A percentile compares a stretch with the other conserved stretches of the same genome.
phyloP scores from a whole-genome alignment of 192 early-diverging fungal species.

The Gonapodya sp. region DNA sequence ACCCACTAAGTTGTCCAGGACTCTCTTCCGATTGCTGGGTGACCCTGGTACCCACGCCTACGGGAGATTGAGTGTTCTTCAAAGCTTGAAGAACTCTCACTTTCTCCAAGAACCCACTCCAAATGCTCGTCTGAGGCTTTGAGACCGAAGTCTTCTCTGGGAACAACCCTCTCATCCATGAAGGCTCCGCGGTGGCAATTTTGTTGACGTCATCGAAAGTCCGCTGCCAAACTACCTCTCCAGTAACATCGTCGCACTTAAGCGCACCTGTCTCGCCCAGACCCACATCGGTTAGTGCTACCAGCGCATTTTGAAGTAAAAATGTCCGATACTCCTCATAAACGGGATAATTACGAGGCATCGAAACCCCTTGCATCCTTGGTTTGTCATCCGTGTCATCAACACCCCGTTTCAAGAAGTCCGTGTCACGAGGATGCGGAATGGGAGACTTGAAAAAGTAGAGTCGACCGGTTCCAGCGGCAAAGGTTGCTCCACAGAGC shows the following conservation, averaged over 20 bases:
- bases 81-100: not conserved
- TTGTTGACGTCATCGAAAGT: not conserved
- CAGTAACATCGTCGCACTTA: not conserved
- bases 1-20: no score
- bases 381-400: not conserved
- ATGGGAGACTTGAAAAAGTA: not conserved
- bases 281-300: not conserved
- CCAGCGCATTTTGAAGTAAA: not conserved
- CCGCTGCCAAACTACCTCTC: not conserved
- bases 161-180: not conserved
- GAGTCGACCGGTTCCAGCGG: not conserved
- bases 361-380: not conserved
- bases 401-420: not conserved
- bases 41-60: no score
- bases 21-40: no score
- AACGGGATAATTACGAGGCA: not conserved
- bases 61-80: not conserved
- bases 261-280: not conserved
- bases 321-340: not conserved
- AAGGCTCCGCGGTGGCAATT: not conserved
- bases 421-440: not conserved
- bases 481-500: not conserved
- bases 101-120: not conserved
- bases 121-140: not conserved
- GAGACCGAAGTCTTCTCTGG: not conserved